Evolutionary conservation across 441 rosid species (phyloP).

Genomic region (Erysimum pusillum): DNA sequence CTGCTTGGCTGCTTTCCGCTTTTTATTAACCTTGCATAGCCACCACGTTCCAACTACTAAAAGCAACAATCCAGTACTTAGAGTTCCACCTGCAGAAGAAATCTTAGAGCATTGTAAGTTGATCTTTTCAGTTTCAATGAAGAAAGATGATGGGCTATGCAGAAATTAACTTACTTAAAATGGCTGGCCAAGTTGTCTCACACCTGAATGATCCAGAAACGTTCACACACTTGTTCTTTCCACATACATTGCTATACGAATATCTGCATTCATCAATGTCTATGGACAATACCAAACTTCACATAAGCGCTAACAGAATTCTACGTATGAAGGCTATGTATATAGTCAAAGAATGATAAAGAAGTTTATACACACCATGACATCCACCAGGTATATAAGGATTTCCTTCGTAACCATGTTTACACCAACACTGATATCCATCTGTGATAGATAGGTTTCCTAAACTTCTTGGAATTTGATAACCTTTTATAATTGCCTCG

Average conservation of each 20-base stretch:
- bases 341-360: background rate
- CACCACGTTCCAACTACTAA: conserved; percentile 23
- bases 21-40: conserved; percentile 27
- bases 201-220: conserved; percentile 28
- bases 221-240: conserved; percentile 36
- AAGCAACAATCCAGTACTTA: conserved; percentile 36
- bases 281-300: conserved; percentile 9
- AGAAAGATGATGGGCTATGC: background rate
- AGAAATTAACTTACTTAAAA: conserved; percentile 30
- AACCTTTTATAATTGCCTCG: background rate
- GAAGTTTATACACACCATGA: conserved; percentile 39
- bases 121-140: background rate
- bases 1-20: conserved; percentile 36
- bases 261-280: conserved; percentile 36
- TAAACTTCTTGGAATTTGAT: background rate
- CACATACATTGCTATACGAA: background rate
- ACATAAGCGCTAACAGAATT: background rate
- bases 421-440: conserved; percentile 44
- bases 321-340: background rate
- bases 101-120: conserved; percentile 7
- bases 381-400: conserved; percentile 52
- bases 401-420: conserved; percentile 50
- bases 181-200: conserved; percentile 34
- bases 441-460: background rate
- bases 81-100: conserved; percentile 34